phyloP scores from a whole-genome alignment of 352 stramenopile species.

The Elongisporangium undulatum region DNA sequence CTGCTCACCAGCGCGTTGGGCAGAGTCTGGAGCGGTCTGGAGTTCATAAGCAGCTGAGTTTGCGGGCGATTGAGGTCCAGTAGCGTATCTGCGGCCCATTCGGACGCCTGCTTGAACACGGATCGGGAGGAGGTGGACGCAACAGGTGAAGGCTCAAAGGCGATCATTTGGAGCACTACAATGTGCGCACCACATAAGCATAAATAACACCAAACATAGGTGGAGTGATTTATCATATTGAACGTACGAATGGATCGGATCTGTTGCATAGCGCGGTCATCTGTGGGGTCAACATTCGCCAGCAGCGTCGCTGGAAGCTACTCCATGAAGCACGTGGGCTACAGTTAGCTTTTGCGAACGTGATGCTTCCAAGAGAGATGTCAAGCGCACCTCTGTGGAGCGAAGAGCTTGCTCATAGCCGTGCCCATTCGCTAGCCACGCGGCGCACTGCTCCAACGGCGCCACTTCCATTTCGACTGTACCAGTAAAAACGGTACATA shows the following conservation, averaged over 20 bases:
- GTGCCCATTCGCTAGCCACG: neutral
- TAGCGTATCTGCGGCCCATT: constrained; percentile 41
- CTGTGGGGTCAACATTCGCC: constrained; percentile 13
- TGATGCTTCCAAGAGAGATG: neutral
- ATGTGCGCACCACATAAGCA: neutral
- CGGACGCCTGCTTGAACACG: constrained; percentile 3
- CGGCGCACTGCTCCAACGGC: neutral
- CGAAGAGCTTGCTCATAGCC: neutral
- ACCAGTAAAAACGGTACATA: neutral
- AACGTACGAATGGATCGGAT: constrained; percentile 25
- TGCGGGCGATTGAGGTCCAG: constrained; percentile 12
- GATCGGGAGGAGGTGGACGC: constrained; percentile 1
- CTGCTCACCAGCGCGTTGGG: constrained; percentile 27
- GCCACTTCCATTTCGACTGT: neutral
- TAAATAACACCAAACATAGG: neutral
- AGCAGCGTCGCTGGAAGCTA: constrained; percentile 19
- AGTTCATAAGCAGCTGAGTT: constrained; percentile 2
- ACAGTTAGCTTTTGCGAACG: neutral
- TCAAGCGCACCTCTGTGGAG: neutral
- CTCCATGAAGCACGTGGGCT: neutral
- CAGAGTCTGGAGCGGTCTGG: constrained; percentile 25
- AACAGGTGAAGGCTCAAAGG: constrained; percentile 11
- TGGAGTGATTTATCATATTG: neutral
- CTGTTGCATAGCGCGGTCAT: constrained; percentile 22
- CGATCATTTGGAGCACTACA: constrained; percentile 44